phyloP scores from a whole-genome alignment of 1,284 basidiomycete species.

The Calocybe gambosa region DNA sequence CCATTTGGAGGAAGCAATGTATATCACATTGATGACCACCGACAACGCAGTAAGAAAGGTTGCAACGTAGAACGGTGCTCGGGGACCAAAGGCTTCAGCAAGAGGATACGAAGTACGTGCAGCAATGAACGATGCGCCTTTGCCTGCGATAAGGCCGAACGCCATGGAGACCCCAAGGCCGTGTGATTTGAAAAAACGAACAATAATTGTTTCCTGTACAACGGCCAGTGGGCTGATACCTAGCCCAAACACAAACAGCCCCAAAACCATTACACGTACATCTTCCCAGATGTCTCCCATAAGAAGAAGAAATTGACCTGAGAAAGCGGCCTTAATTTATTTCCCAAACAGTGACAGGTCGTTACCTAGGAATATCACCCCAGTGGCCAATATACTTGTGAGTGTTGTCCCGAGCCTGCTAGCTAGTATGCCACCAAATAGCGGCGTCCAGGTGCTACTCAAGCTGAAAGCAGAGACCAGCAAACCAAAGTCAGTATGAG shows the following conservation, averaged over 20 bases:
- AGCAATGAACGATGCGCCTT: conserved; percentile 68
- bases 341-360: background rate
- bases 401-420: conserved; percentile 63
- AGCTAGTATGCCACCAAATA: conserved; percentile 32
- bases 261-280: conserved; percentile 61
- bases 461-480: conserved; percentile 70
- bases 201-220: conserved; percentile 74
- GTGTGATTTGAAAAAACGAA: conserved; percentile 72
- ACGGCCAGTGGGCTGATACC: conserved; percentile 74
- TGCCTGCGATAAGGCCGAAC: conserved; percentile 72
- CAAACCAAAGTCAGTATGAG: conserved; percentile 72
- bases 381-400: conserved; percentile 67
- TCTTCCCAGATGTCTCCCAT: conserved; percentile 53
- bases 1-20: conserved; percentile 60
- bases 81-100: conserved; percentile 56
- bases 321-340: background rate
- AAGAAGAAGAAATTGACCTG: conserved; percentile 57
- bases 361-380: conserved; percentile 58
- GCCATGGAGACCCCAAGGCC: conserved; percentile 77
- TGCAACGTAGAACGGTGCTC: conserved; percentile 71
- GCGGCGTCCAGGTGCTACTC: conserved; percentile 78
- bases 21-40: conserved; percentile 62
- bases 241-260: conserved; percentile 74
- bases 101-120: conserved; percentile 73
- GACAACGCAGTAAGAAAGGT: conserved; percentile 57